Percentiles rank a stretch among this genome's conserved stretches.
phyloP scores from a whole-genome alignment of 208 protist genomes.

The Ichthyophonus hoferi region DNA sequence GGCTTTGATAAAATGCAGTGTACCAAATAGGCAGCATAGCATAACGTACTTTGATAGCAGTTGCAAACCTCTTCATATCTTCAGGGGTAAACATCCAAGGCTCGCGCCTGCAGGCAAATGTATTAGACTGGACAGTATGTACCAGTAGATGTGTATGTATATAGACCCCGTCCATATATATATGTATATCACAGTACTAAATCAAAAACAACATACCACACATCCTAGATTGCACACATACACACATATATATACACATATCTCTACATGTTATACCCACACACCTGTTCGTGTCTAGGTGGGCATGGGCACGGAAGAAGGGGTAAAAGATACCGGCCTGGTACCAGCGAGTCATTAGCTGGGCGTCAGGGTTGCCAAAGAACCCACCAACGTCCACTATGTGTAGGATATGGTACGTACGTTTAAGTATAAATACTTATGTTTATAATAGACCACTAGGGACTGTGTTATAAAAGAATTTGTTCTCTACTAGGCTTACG shows the following conservation, averaged over 20 bases:
- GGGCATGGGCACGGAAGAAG: slow-evolving; percentile 93
- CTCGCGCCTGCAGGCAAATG: slow-evolving; percentile 91
- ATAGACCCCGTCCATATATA: no score
- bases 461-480: slow-evolving; percentile 27
- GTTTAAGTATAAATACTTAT: no score
- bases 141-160: no score
- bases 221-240: no score
- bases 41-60: slow-evolving; percentile 71
- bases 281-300: slow-evolving; percentile 77
- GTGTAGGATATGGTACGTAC: no score
- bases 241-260: no score
- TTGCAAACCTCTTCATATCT: slow-evolving; percentile 44
- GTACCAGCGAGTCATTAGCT: slow-evolving; percentile 94
- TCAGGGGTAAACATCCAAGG: slow-evolving; percentile 87
- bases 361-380: slow-evolving; percentile 87
- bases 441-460: no score
- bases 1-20: slow-evolving; percentile 82
- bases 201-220: no score
- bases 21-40: slow-evolving; percentile 90
- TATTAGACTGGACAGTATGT: no score
- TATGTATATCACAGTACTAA: no score
- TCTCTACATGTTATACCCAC: no score
- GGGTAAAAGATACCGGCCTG: slow-evolving; percentile 89
- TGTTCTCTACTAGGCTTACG: no score
- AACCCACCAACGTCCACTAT: slow-evolving; percentile 94